Evolutionary conservation across 2,329 filamentous ascomycete species (phyloP).

Genomic region (Aschersonia sp.): DNA sequence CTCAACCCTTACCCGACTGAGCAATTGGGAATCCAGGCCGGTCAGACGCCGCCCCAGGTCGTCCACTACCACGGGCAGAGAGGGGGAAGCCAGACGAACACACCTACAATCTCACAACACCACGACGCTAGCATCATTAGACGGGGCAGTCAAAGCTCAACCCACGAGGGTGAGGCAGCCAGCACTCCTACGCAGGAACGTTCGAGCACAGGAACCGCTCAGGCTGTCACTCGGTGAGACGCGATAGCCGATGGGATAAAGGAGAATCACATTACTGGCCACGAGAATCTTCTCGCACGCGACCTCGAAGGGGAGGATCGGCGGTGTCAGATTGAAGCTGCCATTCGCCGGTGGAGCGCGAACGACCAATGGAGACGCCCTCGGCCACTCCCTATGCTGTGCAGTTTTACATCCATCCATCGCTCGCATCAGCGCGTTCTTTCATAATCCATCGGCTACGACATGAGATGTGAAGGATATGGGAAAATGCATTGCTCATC

Average conservation of each 20-base stretch:
- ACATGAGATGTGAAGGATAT: neutral
- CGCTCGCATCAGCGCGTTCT: too few relatives aligned
- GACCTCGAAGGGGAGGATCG: too few relatives aligned
- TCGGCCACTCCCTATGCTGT: too few relatives aligned
- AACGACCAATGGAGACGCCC: too few relatives aligned
- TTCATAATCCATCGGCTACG: too few relatives aligned
- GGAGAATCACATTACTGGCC: too few relatives aligned
- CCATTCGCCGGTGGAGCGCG: too few relatives aligned
- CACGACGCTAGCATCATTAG: slow-evolving; percentile 31
- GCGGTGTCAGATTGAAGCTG: too few relatives aligned
- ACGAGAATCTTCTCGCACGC: too few relatives aligned
- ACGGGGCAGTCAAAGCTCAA: slow-evolving; percentile 33
- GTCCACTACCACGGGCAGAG: slow-evolving; percentile 54
- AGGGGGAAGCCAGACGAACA: slow-evolving; percentile 53
- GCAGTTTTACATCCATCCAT: too few relatives aligned
- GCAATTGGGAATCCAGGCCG: slow-evolving; percentile 45
- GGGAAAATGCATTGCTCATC: neutral
- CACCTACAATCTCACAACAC: slow-evolving; percentile 40
- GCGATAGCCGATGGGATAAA: too few relatives aligned
- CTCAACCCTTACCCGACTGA: slow-evolving; percentile 54
- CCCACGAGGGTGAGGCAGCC: slow-evolving; percentile 23
- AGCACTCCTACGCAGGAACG: slow-evolving; percentile 22
- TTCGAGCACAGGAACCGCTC: slow-evolving; percentile 7
- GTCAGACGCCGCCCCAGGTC: slow-evolving; percentile 50
- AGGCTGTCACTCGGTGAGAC: slow-evolving; percentile 1